phyloP scores from a whole-genome alignment of 805 yeast species.

The Danielia oregonensis region DNA sequence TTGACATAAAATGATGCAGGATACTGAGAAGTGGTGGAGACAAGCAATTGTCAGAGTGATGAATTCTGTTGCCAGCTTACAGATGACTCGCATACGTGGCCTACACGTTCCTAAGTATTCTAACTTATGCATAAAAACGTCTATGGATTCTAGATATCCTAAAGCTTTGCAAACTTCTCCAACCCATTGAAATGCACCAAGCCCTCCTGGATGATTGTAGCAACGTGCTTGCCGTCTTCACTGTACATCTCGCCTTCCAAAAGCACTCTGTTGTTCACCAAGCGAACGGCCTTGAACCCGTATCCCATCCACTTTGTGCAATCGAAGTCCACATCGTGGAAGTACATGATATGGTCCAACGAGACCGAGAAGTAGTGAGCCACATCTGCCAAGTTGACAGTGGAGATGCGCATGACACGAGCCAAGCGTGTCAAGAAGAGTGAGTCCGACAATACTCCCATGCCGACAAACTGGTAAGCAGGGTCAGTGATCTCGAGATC shows the following conservation, averaged over 20 bases:
- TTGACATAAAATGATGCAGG: conserved; percentile 1
- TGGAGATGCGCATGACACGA: conserved; percentile 44
- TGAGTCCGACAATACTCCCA: conserved; percentile 59
- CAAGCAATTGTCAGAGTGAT: too few relatives aligned
- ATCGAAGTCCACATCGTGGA: conserved; percentile 53
- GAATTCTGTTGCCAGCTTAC: too few relatives aligned
- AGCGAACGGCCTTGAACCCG: conserved; percentile 44
- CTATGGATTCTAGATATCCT: too few relatives aligned
- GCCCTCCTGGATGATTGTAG: conserved; percentile 67
- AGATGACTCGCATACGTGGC: too few relatives aligned
- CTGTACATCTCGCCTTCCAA: conserved; percentile 57
- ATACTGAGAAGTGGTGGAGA: too few relatives aligned
- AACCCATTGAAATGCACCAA: conserved; percentile 33
- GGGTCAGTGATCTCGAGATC: conserved; percentile 14
- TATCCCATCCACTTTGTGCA: conserved; percentile 46
- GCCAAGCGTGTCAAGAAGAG: conserved; percentile 50
- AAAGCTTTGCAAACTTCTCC: conserved; percentile 16
- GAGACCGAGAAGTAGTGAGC: conserved; percentile 50
- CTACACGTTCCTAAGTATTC: too few relatives aligned
- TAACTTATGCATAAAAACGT: too few relatives aligned
- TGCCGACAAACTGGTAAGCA: conserved; percentile 45
- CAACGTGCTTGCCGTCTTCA: conserved; percentile 47
- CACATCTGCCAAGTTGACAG: conserved; percentile 16
- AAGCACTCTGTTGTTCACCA: conserved; percentile 51
- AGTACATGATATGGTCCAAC: conserved; percentile 63